Base-by-base conservation (phyloP, 805 yeast genomes). In the Suhomyces canberraensis region DNA sequence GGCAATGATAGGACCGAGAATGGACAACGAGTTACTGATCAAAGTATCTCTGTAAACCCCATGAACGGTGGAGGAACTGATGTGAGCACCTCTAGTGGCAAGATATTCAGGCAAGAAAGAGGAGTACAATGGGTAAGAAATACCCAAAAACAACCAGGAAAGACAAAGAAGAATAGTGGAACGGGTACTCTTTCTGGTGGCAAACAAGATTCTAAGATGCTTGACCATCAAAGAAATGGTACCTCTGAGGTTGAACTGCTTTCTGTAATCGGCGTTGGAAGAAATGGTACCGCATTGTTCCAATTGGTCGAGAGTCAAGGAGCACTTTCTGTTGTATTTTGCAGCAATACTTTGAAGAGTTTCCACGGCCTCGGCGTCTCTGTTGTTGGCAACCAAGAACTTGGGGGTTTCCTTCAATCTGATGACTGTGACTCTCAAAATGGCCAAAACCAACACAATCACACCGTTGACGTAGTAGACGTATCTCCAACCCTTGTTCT, bases 401-500 rank as follows among this genome's bases (percentile, higher is more conserved):
- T 73, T 73, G 20, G 84, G 83, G 20, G 81, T 73, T 51, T 78
- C 84, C 35, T 64, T 67, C 31, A 79, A 61, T 11, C 60, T 49
- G 36, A 66, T 58, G 13, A 50, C 42, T 22, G 35, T 33, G 33
- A 75, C 61, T 20, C 71, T 45, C 24, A 60, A 40, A n/a, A 60
- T 34, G 19, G 64, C 61, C 50, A 64, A 50, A 8, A 49, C 48
- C 33, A 62, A 45, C 9, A 78, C 80, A 21, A 79, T 47, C 16
- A 79, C 71, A 8, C 72, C 57, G 32, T 74, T 50, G 5, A 75
- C 74, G 39, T 70, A 68, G 46, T 66, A 62, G 30, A 66, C 62
- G 51, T 79, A 79, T 50, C 84, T 57, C 84, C 84, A 79, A 29
- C 84, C 84, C 54, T 70, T 68, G 56, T 79, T 79, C 18, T 60